A percentile compares a stretch with the other conserved stretches of the same genome.
These are phyloP conservation scores for Colletotrichum echinochloae DNA, from an alignment of 2,329 filamentous ascomycete genomes.

Conservation along the genomic window DNA sequence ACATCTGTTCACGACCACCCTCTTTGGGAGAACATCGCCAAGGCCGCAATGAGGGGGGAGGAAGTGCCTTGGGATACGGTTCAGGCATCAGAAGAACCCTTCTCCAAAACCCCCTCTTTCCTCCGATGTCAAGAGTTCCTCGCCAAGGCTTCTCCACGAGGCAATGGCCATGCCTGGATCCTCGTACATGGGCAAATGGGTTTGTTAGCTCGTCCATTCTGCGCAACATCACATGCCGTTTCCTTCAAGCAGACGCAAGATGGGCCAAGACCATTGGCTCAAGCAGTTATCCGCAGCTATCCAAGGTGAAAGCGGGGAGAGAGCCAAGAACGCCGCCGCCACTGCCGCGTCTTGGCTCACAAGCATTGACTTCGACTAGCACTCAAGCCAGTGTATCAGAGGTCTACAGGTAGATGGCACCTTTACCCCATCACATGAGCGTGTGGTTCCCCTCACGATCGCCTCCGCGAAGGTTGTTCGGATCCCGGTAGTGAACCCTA, in stretches of 20 bases:
- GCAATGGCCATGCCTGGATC: conserved; percentile 62
- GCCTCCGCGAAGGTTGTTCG: conserved; percentile 54
- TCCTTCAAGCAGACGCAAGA: conserved; percentile 55
- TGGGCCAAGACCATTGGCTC: conserved; percentile 48
- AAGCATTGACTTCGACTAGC: conserved; percentile 52
- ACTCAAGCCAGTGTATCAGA: conserved; percentile 56
- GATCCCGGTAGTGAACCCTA: conserved; percentile 57
- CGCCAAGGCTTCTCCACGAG: conserved; percentile 70
- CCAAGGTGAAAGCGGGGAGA: background rate
- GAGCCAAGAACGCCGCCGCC: background rate
- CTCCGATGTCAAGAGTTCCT: conserved; percentile 58
- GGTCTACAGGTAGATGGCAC: conserved; percentile 55
- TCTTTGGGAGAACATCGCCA: conserved; percentile 26
- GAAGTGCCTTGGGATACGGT: background rate
- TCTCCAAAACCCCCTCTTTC: conserved; percentile 46
- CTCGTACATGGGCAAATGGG: conserved; percentile 57
- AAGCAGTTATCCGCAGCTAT: conserved; percentile 47
- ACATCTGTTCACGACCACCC: background rate
- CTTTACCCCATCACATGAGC: conserved; percentile 53
- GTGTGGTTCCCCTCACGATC: conserved; percentile 56
- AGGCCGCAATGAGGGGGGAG: background rate
- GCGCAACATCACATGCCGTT: conserved; percentile 49
- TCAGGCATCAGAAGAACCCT: conserved; percentile 11
- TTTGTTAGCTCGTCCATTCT: conserved; percentile 55
- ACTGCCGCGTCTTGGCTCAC: background rate